Evolutionary conservation across 805 yeast species (phyloP).

Genomic region (Komagataella populi): DNA sequence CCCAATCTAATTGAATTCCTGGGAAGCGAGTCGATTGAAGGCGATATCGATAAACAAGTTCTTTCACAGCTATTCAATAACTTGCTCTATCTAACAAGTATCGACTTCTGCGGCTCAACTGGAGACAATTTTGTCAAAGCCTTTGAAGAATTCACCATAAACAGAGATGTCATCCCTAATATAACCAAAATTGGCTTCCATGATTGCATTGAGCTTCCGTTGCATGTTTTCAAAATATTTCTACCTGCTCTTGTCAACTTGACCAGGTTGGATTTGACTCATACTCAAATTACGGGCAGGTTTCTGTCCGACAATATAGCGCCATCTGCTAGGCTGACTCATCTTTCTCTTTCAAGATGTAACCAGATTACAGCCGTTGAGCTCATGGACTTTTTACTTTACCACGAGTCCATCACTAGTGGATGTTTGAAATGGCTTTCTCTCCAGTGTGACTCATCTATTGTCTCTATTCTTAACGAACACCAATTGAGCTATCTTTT

Average conservation of each 20-base stretch:
- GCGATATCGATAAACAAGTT: conserved; percentile 55
- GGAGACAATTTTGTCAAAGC: conserved; percentile 47
- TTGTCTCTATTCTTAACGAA: conserved; percentile 33
- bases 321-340: conserved; percentile 48
- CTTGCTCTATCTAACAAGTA: conserved; percentile 42
- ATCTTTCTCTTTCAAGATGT: conserved; percentile 54
- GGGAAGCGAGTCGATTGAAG: conserved; percentile 77
- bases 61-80: conserved; percentile 39
- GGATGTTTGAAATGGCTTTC: conserved; percentile 35
- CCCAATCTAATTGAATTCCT: conserved; percentile 67
- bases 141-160: conserved; percentile 29
- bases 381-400: conserved; percentile 50
- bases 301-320: conserved; percentile 41
- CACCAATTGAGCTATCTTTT: conserved; percentile 29
- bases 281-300: conserved; percentile 63
- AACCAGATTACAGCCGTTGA: conserved; percentile 62
- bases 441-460: conserved; percentile 38
- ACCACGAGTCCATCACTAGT: conserved; percentile 47
- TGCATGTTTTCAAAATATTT: conserved; percentile 37
- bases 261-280: conserved; percentile 64
- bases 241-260: conserved; percentile 44
- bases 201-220: conserved; percentile 71
- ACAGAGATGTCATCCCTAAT: conserved; percentile 8
- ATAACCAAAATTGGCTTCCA: conserved; percentile 56
- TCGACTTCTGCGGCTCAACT: conserved; percentile 86